These are phyloP conservation scores for Rhododendron mucronatum DNA, from an alignment of 148 eudicot genomes.

Conservation along the genomic window DNA sequence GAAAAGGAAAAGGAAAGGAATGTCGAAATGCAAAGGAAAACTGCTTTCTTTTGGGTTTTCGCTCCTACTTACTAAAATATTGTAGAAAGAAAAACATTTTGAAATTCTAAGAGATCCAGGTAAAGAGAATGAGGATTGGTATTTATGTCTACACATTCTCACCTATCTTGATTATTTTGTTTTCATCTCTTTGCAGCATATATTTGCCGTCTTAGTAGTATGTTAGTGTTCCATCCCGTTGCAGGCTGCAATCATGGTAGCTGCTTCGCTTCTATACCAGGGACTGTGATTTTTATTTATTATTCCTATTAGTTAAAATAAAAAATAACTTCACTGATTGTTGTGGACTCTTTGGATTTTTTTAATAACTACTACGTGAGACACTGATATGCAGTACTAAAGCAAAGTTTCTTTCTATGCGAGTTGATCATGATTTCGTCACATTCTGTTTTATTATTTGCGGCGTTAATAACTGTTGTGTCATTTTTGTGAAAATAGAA, in stretches of 20 bases:
- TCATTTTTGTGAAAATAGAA: slow-evolving; percentile 39
- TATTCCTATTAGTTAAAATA: neutral
- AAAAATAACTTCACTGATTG: neutral
- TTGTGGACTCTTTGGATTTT: neutral
- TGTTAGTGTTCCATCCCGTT: neutral
- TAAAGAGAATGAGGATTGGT: neutral
- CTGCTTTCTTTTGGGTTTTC: neutral
- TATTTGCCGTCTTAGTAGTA: neutral
- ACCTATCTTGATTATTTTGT: neutral
- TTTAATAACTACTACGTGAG: neutral
- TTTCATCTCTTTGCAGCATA: neutral
- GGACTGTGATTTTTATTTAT: neutral
- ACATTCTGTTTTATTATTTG: neutral
- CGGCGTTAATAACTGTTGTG: neutral
- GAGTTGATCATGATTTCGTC: neutral
- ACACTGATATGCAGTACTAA: neutral
- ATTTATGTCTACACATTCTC: neutral
- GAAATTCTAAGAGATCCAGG: neutral
- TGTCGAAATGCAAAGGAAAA: neutral
- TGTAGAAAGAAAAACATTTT: neutral
- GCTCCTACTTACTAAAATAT: neutral
- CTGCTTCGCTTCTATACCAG: neutral
- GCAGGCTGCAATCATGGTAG: neutral
- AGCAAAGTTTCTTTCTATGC: neutral
- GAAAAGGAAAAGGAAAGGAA: slow-evolving; percentile 1